Base-by-base conservation (phyloP, 768 basidiomycete genomes). In the Macrolepiota dolichaula region DNA sequence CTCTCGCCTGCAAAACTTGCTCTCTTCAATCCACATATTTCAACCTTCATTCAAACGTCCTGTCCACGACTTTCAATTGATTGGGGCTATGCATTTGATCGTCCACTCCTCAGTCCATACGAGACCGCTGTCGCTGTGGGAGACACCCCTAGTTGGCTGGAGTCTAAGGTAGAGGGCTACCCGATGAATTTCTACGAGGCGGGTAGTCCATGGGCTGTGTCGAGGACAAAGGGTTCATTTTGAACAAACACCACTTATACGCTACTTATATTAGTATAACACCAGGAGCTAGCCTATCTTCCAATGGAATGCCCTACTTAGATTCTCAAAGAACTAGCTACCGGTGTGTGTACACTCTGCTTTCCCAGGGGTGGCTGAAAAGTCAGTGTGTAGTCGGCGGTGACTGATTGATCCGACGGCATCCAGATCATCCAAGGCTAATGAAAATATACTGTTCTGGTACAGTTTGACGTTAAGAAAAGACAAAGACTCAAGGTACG, bases 131-230 rank as follows among this genome's bases (percentile, higher is more conserved):
- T 98, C 1, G 94, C 88, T 11, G 79, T 97, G 1, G 92, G 91
- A 0, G 79, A 81, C 54, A 74, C 81, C 5, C 70, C 70, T 4
- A 86, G 89, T 27, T 94, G 94, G 94, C 82, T 82, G 73, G 76
- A 79, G 13, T 57, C 57, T 19, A 64, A 72, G 64, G 52, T 73
- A 66, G 70, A 77, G 19, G 40, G 35, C 12, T 98, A 99, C 76
- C 90, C 93, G 2, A 99, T 99, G 97, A 92, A 99, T 73, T 99
- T 98, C 73, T 99, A 98, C 66, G 81, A 83, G 35, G 90, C 87
- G 6, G 88, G 87, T 2, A 90, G 83, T 63, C 87, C 86, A 1
- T 93, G 91, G 91, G 86, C 92, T 0, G 65, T 81, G 22, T 83
- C 91, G 19, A 81, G 91, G 69, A 66, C 73, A 35, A 89, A 81